These are phyloP conservation scores for Backusella psychrophila DNA, from an alignment of 192 early-diverging fungal genomes.

Conservation along the genomic window DNA sequence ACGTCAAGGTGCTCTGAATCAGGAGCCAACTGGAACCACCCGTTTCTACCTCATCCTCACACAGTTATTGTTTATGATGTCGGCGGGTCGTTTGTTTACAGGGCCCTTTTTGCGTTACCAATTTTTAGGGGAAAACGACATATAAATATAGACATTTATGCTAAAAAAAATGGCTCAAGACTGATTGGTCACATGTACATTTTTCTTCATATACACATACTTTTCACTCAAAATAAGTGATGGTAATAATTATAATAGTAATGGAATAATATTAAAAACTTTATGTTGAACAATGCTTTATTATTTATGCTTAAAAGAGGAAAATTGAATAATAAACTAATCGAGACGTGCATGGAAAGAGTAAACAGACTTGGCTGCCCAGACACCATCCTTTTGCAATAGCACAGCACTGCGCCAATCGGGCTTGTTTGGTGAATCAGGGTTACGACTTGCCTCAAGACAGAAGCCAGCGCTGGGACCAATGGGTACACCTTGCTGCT, in stretches of 20 bases:
- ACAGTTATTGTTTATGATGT: slow-evolving; percentile 5
- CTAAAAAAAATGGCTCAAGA: neutral
- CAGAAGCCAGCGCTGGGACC: slow-evolving; percentile 66
- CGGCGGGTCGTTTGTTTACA: slow-evolving; percentile 13
- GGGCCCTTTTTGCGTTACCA: slow-evolving; percentile 20
- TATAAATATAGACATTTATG: neutral
- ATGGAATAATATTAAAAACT: neutral
- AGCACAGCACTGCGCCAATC: slow-evolving; percentile 53
- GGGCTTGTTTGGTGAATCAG: slow-evolving; percentile 62
- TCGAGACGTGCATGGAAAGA: slow-evolving; percentile 35
- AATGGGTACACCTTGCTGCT: slow-evolving; percentile 37
- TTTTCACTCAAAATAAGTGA: no score
- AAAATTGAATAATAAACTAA: neutral
- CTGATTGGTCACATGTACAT: neutral
- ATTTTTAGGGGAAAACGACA: neutral
- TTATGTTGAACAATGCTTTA: neutral
- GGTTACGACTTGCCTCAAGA: slow-evolving; percentile 58
- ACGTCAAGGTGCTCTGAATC: slow-evolving; percentile 5
- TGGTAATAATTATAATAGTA: neutral
- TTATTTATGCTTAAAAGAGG: neutral
- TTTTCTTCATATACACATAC: neutral
- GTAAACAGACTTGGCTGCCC: slow-evolving; percentile 48
- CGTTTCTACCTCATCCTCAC: neutral
- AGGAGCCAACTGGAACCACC: neutral
- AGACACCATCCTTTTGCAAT: slow-evolving; percentile 44